Percentiles rank a stretch among this genome's conserved stretches.
Evolutionary conservation across 805 yeast species (phyloP).

Genomic region (Blastobotrys terrestris): DNA sequence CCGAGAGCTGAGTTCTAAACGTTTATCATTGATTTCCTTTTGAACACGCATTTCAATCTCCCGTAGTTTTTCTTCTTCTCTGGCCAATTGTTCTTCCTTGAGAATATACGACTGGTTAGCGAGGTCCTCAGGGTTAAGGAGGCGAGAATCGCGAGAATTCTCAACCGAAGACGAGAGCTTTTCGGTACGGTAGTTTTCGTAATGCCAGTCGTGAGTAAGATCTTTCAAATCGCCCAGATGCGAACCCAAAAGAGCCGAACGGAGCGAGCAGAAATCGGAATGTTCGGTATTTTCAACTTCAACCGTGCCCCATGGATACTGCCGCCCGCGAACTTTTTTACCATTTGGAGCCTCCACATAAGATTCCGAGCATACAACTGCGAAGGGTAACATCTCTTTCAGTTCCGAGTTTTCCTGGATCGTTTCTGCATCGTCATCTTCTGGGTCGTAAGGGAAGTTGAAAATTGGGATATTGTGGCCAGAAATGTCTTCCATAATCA

Average conservation of each 20-base stretch:
- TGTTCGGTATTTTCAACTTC: conserved; percentile 33
- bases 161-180: conserved; percentile 36
- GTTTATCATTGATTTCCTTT: conserved; percentile 34
- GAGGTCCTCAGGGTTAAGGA: conserved; percentile 34
- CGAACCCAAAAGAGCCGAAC: conserved; percentile 64
- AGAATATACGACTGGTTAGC: conserved; percentile 34
- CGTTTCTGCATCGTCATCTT: conserved; percentile 43
- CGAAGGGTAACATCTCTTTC: conserved; percentile 50
- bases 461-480: conserved; percentile 57
- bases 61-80: conserved; percentile 35
- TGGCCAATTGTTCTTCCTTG: conserved; percentile 37
- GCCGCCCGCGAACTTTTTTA: conserved; percentile 39
- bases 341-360: conserved; percentile 31
- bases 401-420: conserved; percentile 33
- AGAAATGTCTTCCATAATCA: conserved; percentile 51
- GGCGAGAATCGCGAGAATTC: conserved; percentile 17
- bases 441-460: conserved; percentile 64
- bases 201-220: conserved; percentile 66
- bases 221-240: conserved; percentile 78
- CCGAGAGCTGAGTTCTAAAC: conserved; percentile 32
- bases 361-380: conserved; percentile 51
- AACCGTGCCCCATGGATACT: conserved; percentile 57
- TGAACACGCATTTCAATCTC: conserved; percentile 34
- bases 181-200: conserved; percentile 76
- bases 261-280: conserved; percentile 37